Evolutionary conservation across 495 filamentous ascomycete genomes (phyloP).

Genomic region (Penicillium ucsense): DNA sequence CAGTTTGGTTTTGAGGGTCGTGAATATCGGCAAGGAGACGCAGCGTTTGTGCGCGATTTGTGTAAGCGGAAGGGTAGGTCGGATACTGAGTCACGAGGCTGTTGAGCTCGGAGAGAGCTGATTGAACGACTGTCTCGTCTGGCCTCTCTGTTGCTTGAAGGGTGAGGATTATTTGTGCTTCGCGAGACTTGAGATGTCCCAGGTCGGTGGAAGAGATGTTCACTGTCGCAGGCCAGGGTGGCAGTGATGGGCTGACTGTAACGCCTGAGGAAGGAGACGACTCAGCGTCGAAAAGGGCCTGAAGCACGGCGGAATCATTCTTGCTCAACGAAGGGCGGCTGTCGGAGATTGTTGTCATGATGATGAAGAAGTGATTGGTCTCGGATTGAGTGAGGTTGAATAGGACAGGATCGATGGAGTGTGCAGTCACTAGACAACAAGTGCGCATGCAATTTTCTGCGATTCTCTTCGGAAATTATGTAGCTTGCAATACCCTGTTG

Average conservation of each 20-base stretch:
- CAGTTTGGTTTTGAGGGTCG: slow-evolving; percentile 2
- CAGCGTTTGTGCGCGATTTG: slow-evolving; percentile 67
- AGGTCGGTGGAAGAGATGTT: slow-evolving; percentile 17
- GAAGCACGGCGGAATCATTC: slow-evolving; percentile 63
- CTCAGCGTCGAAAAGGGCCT: slow-evolving; percentile 74
- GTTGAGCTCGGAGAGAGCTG: slow-evolving; percentile 35
- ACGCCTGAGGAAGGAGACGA: slow-evolving; percentile 46
- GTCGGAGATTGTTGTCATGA: slow-evolving; percentile 33
- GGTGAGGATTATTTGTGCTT: slow-evolving; percentile 21
- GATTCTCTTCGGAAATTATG: too few species aligned
- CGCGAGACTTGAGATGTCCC: slow-evolving; percentile 16
- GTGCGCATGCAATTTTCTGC: too few species aligned
- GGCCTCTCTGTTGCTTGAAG: slow-evolving; percentile 13
- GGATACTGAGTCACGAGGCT: slow-evolving; percentile 49
- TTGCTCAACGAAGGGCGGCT: slow-evolving; percentile 44
- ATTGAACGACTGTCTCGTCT: slow-evolving; percentile 12
- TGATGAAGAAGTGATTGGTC: not conserved
- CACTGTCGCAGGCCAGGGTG: slow-evolving; percentile 43
- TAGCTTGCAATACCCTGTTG: too few species aligned
- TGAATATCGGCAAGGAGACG: slow-evolving; percentile 37
- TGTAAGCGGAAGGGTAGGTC: slow-evolving; percentile 61
- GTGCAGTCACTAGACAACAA: too few species aligned
- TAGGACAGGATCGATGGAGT: too few species aligned
- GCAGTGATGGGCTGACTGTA: slow-evolving; percentile 46
- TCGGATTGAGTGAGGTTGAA: not conserved